A percentile compares a stretch with the other conserved stretches of the same genome.
Evolutionary conservation across 306 rosid species (phyloP).

Genomic region (Cicer yamashitae): DNA sequence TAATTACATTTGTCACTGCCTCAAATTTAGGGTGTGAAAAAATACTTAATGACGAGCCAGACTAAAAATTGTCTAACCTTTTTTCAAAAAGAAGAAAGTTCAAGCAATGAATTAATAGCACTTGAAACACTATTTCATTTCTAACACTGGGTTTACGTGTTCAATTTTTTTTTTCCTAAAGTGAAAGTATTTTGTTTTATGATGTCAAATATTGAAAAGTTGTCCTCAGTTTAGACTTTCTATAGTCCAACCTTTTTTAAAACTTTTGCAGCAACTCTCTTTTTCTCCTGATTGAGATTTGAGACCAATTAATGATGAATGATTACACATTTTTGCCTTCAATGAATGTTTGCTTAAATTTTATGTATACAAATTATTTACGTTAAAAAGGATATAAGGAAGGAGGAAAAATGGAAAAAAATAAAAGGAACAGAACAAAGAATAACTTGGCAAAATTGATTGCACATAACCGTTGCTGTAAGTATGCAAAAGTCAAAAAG

Average conservation of each 20-base stretch:
- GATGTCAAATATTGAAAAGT: slow-evolving; percentile 3
- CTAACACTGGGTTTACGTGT: not conserved
- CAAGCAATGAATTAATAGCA: slow-evolving; percentile 30
- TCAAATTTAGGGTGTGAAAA: slow-evolving; percentile 37
- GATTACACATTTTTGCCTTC: not conserved
- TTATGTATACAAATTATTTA: slow-evolving; percentile 18
- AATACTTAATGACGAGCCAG: not conserved
- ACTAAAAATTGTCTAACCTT: not conserved
- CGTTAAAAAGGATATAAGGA: not conserved
- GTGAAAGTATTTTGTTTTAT: not conserved
- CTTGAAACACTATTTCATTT: slow-evolving; percentile 38
- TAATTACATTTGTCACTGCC: slow-evolving; percentile 13
- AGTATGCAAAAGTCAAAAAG: slow-evolving; percentile 22
- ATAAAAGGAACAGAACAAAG: not conserved
- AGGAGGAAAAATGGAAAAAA: not conserved
- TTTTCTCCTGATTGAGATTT: not conserved
- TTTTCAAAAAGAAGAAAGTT: slow-evolving; percentile 10
- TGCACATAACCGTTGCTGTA: not conserved
- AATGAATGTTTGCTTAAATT: slow-evolving; percentile 12
- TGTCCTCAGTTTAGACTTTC: slow-evolving; percentile 19
- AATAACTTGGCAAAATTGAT: slow-evolving; percentile 19
- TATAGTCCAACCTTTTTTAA: not conserved
- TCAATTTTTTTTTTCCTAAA: not conserved
- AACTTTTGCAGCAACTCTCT: not conserved
- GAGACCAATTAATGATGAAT: slow-evolving; percentile 6